Evolutionary conservation across 2,329 filamentous ascomycete genomes (phyloP), one percentile per base, ranked within the genome.

Genomic region (Cytospora mali): DNA sequence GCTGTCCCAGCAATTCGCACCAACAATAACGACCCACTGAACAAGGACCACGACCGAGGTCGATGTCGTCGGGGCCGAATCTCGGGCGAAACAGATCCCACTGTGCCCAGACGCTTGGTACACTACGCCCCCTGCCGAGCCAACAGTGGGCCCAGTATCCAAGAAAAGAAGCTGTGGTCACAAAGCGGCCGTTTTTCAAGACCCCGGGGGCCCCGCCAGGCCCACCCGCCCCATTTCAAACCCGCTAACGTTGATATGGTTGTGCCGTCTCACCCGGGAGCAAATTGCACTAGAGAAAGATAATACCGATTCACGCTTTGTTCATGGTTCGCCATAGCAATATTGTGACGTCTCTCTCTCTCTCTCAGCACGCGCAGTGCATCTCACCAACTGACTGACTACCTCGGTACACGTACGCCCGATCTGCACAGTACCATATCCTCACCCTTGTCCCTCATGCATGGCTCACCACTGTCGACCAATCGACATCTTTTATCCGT

Each of bases 61-160:
- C n/a, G n/a, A n/a, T n/a, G n/a, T n/a, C n/a, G n/a, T 33, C 58
- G 58, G 58, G 35, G 35, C 58, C 58, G 58, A 48, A 28, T 60
- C 58, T 60, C 58, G 58, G 23, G 35, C 50, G 50, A 60, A 46
- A 54, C 16, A 31, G 10, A 27, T 27, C 18, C 27, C 14, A 28
- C 10, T 13, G 14, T 29, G 27, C 21, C 25, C 50, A 28, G 27
- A 10, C 48, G 35, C 29, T 27, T 42, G 25, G 58, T 27, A 28
- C 50, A 46, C 42, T 46, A 46, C 9, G 10, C 2, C 23, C 10
- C n/a, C 42, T 33, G 31, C 31, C n/a, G 14, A 23, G n/a, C 42
- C 42, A 10, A 46, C 42, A 13, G 42, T 18, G n/a, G 42, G 11
- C 42, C 42, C 56, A 33, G 25, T n/a, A 53, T 54, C 50, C 16